Conservation (phyloP, 2,329 filamentous ascomycete species). For the Exophiala oligosperma region DNA sequence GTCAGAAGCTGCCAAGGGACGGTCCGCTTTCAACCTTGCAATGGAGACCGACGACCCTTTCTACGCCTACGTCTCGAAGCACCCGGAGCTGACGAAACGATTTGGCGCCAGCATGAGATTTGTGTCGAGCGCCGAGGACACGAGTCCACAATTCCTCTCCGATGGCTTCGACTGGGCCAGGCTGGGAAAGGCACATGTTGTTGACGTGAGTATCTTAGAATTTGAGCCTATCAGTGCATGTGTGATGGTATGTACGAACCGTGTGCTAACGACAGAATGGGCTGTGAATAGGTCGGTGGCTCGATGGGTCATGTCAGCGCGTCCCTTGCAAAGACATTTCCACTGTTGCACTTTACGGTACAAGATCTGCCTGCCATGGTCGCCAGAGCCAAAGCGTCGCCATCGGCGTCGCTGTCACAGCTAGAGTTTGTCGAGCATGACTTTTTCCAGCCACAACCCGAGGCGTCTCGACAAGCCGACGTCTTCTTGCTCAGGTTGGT, state of each 20-base stretch:
- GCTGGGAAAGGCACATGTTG: constrained; percentile 18
- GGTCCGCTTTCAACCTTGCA: constrained; percentile 35
- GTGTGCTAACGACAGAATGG: neutral
- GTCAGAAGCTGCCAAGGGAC: constrained; percentile 5
- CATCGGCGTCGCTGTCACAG: neutral
- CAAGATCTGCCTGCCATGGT: constrained; percentile 46
- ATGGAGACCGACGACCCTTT: constrained; percentile 31
- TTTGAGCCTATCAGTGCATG: neutral
- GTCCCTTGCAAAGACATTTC: constrained; percentile 53
- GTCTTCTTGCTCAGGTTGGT: constrained; percentile 39
- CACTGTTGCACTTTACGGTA: constrained; percentile 52
- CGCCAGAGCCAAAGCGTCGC: constrained; percentile 15
- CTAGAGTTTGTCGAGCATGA: constrained; percentile 33
- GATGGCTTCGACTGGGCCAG: constrained; percentile 22
- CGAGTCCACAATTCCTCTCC: constrained; percentile 17
- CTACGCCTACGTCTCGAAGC: constrained; percentile 35
- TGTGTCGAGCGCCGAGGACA: constrained; percentile 13
- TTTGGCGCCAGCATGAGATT: constrained; percentile 22
- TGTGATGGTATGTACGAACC: too few species aligned
- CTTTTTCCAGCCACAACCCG: constrained; percentile 36
- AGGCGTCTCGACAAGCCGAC: constrained; percentile 25
- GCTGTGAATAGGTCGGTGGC: constrained; percentile 45
- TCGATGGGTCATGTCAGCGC: constrained; percentile 60
- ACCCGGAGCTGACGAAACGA: constrained; percentile 40
- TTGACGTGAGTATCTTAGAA: constrained; percentile 20